Conservation (phyloP, 305 asterid species). For the Vinca major region DNA sequence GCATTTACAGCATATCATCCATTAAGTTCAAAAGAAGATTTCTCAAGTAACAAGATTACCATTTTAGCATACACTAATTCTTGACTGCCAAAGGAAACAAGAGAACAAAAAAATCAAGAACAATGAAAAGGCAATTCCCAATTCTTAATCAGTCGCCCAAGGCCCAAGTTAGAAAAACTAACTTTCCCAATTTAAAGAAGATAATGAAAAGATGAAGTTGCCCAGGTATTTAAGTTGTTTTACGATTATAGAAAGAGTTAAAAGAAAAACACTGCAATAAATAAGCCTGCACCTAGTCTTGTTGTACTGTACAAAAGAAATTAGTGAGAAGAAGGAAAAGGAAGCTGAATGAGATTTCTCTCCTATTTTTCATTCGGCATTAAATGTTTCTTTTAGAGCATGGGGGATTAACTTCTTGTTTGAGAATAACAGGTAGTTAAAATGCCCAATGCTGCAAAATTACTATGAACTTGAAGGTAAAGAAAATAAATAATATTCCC, state of each 20-base stretch:
- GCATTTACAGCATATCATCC: neutral
- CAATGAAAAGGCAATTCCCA: neutral
- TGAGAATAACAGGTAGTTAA: neutral
- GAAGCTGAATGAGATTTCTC: neutral
- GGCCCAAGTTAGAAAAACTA: neutral
- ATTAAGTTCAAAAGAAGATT: neutral
- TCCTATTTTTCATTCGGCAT: neutral
- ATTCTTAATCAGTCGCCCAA: neutral
- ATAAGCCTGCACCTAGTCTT: neutral
- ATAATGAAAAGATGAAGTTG: neutral
- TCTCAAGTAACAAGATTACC: neutral
- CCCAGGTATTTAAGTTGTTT: neutral
- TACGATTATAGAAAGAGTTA: neutral
- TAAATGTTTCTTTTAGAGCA: neutral
- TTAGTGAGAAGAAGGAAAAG: neutral
- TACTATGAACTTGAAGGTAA: neutral
- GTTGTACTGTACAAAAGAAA: neutral
- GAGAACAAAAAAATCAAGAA: neutral
- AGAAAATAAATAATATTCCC: neutral
- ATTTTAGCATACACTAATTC: neutral
- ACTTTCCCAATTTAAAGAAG: neutral
- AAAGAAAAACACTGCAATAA: neutral
- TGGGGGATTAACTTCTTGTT: neutral
- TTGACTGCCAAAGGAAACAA: neutral
- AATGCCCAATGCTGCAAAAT: neutral